Conservation (phyloP, 1,284 basidiomycete species). For the Thecaphora thlaspeos region DNA sequence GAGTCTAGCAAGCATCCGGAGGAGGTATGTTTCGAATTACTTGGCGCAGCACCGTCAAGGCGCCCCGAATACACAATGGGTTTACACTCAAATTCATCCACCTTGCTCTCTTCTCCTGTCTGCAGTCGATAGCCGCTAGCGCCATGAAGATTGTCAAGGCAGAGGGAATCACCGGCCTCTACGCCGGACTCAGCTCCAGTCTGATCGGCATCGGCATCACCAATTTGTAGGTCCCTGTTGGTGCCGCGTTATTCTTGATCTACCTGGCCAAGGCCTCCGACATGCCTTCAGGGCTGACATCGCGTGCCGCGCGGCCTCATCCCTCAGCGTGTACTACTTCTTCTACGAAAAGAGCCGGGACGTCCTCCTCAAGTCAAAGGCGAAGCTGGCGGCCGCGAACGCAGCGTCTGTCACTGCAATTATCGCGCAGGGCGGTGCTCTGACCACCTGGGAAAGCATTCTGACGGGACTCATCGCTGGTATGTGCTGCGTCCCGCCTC, state of each 20-base stretch:
- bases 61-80: neutral
- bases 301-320: too few relatives aligned
- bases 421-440: constrained; percentile 58
- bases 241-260: too few relatives aligned
- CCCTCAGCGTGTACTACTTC: constrained; percentile 59
- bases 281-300: too few relatives aligned
- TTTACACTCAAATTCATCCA: too few relatives aligned
- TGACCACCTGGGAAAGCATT: constrained; percentile 84
- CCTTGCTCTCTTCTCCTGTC: neutral
- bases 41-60: neutral
- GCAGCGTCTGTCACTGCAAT: constrained; percentile 43
- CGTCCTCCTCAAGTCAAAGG: constrained; percentile 53
- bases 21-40: constrained; percentile 71
- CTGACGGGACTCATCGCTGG: constrained; percentile 84
- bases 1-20: constrained; percentile 72
- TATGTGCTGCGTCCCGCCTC: too few relatives aligned
- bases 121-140: constrained; percentile 54
- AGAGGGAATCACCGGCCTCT: constrained; percentile 82
- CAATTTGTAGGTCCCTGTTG: constrained; percentile 65
- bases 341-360: constrained; percentile 59
- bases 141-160: constrained; percentile 75
- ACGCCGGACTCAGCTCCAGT: constrained; percentile 82
- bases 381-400: constrained; percentile 60
- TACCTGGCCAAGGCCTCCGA: too few relatives aligned
- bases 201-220: constrained; percentile 88